phyloP scores from a whole-genome alignment of 106 monocot species.

The Narthecium ossifragum region DNA sequence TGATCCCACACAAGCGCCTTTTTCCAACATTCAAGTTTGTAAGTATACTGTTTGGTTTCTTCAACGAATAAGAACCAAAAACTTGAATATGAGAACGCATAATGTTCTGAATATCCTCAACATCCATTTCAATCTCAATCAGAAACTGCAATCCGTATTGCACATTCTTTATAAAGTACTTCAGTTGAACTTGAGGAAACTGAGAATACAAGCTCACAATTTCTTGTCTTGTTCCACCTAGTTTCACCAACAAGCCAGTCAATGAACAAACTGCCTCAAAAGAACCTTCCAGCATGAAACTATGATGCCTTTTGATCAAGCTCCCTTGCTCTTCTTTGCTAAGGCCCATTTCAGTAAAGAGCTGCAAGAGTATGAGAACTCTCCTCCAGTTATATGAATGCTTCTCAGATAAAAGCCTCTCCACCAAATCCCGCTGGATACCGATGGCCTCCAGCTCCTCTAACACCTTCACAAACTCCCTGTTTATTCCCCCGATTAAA shows the following conservation, averaged over 20 bases:
- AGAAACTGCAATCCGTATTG: conserved; percentile 30
- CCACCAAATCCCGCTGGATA: conserved; percentile 45
- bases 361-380: conserved; percentile 33
- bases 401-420: conserved; percentile 26
- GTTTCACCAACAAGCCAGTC: conserved; percentile 35
- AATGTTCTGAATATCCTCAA: conserved; percentile 31
- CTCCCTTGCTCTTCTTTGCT: conserved; percentile 13
- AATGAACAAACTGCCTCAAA: conserved; percentile 23
- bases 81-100: conserved; percentile 23
- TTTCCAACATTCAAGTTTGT: conserved; percentile 16
- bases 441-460: conserved; percentile 39
- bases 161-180: conserved; percentile 34
- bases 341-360: conserved; percentile 39
- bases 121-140: conserved; percentile 38
- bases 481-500: conserved; percentile 29
- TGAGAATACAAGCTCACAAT: conserved; percentile 27
- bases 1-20: conserved; percentile 36
- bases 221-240: conserved; percentile 32
- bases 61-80: conserved; percentile 37
- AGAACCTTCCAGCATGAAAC: conserved; percentile 44
- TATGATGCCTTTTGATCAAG: conserved; percentile 33
- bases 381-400: conserved; percentile 50
- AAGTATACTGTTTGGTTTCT: conserved; percentile 31
- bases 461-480: conserved; percentile 32
- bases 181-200: conserved; percentile 36